Base-by-base conservation (phyloP, 2,329 filamentous ascomycete genomes). In the Beauveria bassiana region DNA sequence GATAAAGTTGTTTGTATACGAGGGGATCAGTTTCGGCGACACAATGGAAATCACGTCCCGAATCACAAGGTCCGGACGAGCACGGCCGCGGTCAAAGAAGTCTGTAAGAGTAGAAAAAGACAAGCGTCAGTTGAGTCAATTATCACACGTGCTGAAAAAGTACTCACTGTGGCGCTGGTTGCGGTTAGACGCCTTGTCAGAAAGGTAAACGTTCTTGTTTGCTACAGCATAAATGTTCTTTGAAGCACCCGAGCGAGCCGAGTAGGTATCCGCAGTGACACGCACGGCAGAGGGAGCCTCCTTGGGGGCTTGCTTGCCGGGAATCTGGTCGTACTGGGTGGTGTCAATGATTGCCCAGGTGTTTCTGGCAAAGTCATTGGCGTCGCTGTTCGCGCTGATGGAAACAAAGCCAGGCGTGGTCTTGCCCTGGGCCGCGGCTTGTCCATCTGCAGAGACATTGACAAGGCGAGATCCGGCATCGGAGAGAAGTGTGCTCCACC, bases 331-430 rank as follows among this genome's bases (percentile, higher is more conserved):
- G 24, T 62, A 62, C 10, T 62, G 61, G 14, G 61, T 62, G 9
- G 61, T 62, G 16, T 62, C 61, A 34, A 62, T 60, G 31, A 62
- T 55, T 43, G 61, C 61, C 61, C 61, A 62, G 24, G 40, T 56
- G 22, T 45, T 42, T n/a, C n/a, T 54, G 22, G 56, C 61, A 43
- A 62, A 56, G 12, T 8, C 34, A 12, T 43, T 52, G 24, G 20
- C 24, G 4, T 46, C 55, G 43, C 56, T 60, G 14, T 34, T 54
- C 6, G 56, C 43, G 26, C 22, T 46, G 22, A 62, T 40, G 20
- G 49, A 22, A 42, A 51, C 16, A 3, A 20, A 18, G 16, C 24
- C 24, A 8, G 40, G 5, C 9, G 53, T 55, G 53, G 24, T 22
- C 3, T 43, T 43, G 40, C 40, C 53, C 22, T 28, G 16, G 40